Evolutionary conservation across 2,329 filamentous ascomycete species (phyloP), one percentile per base, ranked within the genome.

Genomic region (Hypoxylon sp.): DNA sequence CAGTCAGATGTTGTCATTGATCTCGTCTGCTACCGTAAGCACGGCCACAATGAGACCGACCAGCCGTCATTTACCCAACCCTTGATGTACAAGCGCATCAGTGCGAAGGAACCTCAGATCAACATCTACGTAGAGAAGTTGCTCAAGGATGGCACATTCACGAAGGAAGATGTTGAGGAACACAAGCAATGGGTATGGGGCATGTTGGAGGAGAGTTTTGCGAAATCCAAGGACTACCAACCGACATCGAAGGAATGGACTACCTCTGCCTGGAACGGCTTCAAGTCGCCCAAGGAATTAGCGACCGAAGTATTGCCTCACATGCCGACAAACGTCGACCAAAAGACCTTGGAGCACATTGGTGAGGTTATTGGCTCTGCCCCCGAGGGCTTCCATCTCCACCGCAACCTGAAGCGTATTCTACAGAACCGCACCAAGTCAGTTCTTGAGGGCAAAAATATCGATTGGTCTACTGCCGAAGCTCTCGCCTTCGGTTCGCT

Each of bases 101-200:
- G 90, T 74, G 87, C 91, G 66, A 93, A 98, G 80, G 87, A 91
- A 71, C 89, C 91, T 49, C 93, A 96, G 79, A 90, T 99, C 65
- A 91, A 97, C 78, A 93, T 93, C 76, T 99, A 99, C 79, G 89
- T 96, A 73, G 89, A 97, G 77, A 93, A 97, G 86, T 90, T 99
- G 59, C 86, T 98, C 46, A 86, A 93, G 69, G 94, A 98, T 77
- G 93, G 94, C 75, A 97, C 93, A 59, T 99, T 99, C 84, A 97
- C 93, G 73, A 95, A 97, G 84, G 94, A 96, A 76, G 96, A 99
- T 79, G 91, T 99, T 67, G 95, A 99, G 65, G 96, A 99, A 86
- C 96, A 99, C 87, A 97, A 97, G 87, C 93, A 97, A 81, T 99
- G 96, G 96, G 96, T 98, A 66, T 99, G 95, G 96, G 93, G 93